phyloP scores from a whole-genome alignment of 805 yeast genomes.

The Lipomyces orientalis region DNA sequence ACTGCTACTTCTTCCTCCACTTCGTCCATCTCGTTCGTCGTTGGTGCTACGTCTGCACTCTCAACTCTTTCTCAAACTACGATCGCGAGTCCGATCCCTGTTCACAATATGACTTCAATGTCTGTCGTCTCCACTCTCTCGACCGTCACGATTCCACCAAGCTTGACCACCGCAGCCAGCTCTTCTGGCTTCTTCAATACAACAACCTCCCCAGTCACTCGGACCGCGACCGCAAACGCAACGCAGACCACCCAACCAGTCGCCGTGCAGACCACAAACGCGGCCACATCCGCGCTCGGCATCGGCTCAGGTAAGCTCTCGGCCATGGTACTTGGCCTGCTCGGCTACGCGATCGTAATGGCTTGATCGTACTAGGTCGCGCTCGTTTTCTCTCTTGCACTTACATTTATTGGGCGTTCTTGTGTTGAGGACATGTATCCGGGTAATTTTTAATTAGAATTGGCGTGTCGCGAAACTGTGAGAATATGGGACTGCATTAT shows the following conservation, averaged over 20 bases:
- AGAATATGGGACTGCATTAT: background rate
- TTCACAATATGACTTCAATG: background rate
- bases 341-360: background rate
- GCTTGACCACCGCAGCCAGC: background rate
- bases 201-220: background rate
- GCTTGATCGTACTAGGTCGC: background rate
- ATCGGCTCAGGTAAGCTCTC: slow-evolving; percentile 3
- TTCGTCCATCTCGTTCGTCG: slow-evolving; percentile 40
- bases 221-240: slow-evolving; percentile 8
- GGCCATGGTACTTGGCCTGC: background rate
- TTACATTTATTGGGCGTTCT: background rate
- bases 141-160: slow-evolving; percentile 1
- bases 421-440: background rate
- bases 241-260: background rate
- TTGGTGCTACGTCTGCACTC: background rate
- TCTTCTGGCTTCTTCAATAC: background rate
- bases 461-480: background rate
- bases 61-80: background rate
- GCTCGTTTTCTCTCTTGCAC: too few relatives aligned
- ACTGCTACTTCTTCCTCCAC: slow-evolving; percentile 9
- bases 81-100: slow-evolving; percentile 3
- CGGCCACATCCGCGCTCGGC: background rate
- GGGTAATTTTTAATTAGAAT: background rate
- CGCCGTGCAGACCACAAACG: slow-evolving; percentile 3
- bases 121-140: background rate